These are phyloP conservation scores for Paecilomyces fulvus DNA, from an alignment of 2,329 filamentous ascomycete genomes.

Conservation along the genomic window DNA sequence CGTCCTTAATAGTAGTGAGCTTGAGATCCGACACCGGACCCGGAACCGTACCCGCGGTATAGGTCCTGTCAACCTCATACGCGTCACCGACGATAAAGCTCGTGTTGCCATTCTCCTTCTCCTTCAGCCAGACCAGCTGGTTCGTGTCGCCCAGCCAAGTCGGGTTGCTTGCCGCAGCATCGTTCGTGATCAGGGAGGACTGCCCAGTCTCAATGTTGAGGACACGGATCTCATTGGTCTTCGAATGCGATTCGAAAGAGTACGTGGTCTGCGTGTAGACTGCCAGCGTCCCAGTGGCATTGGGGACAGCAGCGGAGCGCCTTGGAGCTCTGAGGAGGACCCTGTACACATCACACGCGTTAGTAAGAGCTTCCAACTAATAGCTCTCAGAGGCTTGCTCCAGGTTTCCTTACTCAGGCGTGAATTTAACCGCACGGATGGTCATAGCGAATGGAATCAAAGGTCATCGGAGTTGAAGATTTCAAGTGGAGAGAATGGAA, in stretches of 20 bases:
- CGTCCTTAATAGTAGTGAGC: conserved; percentile 31
- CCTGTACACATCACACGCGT: conserved; percentile 15
- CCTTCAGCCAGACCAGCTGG: conserved; percentile 40
- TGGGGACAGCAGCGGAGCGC: conserved; percentile 37
- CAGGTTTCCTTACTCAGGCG: conserved; percentile 27
- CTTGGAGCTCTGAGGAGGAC: conserved; percentile 40
- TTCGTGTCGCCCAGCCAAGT: conserved; percentile 38
- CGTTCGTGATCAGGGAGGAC: conserved; percentile 35
- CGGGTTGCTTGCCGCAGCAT: conserved; percentile 36
- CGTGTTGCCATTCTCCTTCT: conserved; percentile 38
- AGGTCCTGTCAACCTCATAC: conserved; percentile 30
- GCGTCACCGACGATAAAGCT: conserved; percentile 37
- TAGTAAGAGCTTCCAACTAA: background rate
- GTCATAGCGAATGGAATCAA: conserved; percentile 19
- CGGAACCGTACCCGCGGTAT: conserved; percentile 38
- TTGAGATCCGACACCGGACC: conserved; percentile 41
- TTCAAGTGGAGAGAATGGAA: background rate
- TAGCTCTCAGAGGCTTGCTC: background rate
- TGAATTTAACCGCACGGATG: conserved; percentile 34
- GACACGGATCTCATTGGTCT: conserved; percentile 39
- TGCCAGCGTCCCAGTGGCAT: conserved; percentile 37
- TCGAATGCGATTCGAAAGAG: conserved; percentile 41
- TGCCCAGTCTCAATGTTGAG: conserved; percentile 35
- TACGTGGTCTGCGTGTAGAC: conserved; percentile 43
- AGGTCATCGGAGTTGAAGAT: background rate